phyloP scores from a whole-genome alignment of 2,329 filamentous ascomycete genomes.

The Akanthomyces lecanii region DNA sequence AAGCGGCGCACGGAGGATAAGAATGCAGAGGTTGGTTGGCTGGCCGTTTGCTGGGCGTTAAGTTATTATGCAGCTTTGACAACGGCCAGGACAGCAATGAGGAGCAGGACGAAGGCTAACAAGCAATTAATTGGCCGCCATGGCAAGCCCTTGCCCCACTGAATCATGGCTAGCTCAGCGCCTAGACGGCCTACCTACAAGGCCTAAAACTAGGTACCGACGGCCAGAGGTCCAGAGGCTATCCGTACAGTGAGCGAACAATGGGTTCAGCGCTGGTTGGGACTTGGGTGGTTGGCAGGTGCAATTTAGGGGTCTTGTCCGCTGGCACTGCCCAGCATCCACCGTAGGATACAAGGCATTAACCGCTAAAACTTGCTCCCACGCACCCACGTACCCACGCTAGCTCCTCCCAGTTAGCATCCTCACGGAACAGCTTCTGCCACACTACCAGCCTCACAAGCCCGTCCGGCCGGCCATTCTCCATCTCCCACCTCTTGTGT shows the following conservation, averaged over 20 bases:
- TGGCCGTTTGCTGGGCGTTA: not conserved
- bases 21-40: not conserved
- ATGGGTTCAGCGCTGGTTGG: no score
- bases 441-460: slow-evolving; percentile 8
- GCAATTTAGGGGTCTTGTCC: no score
- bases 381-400: not conserved
- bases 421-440: not conserved
- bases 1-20: not conserved
- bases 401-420: slow-evolving; percentile 2
- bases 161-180: not conserved
- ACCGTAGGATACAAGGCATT: not conserved
- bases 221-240: no score
- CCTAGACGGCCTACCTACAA: not conserved
- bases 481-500: not conserved
- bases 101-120: not conserved
- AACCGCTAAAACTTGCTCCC: not conserved
- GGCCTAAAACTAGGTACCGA: no score
- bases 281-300: no score
- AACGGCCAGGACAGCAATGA: not conserved
- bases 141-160: not conserved
- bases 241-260: no score
- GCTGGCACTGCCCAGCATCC: no score
- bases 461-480: not conserved
- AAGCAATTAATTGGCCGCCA: not conserved
- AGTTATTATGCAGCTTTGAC: not conserved